Evolutionary conservation across 108 stramenopile genomes (phyloP).

Genomic region (Skeletonema costatum): DNA sequence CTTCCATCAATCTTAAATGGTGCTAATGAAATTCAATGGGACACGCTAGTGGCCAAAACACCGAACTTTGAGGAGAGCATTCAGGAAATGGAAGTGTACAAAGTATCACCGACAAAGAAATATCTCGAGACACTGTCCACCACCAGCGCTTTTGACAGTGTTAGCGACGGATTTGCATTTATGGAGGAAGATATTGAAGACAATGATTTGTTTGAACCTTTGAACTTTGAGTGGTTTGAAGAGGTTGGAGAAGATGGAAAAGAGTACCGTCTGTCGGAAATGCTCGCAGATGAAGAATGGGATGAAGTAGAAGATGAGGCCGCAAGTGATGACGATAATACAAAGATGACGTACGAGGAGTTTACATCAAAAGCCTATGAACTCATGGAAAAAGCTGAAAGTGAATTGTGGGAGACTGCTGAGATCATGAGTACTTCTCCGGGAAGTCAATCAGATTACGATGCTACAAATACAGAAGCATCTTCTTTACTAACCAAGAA

Average conservation of each 20-base stretch:
- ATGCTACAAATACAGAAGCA: slow-evolving; percentile 13
- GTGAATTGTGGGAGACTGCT: slow-evolving; percentile 53
- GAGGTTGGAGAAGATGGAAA: slow-evolving; percentile 62
- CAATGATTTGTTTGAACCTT: slow-evolving; percentile 16
- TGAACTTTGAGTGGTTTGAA: slow-evolving; percentile 57
- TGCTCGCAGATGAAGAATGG: slow-evolving; percentile 66
- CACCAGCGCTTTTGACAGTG: neutral
- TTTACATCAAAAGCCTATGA: slow-evolving; percentile 44
- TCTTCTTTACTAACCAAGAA: neutral
- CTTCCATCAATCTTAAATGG: slow-evolving; percentile 6
- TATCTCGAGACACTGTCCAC: neutral
- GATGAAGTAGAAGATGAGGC: slow-evolving; percentile 26
- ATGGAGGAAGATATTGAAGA: slow-evolving; percentile 11
- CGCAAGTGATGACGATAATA: neutral
- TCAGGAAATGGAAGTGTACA: slow-evolving; percentile 12
- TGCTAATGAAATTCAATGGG: slow-evolving; percentile 16
- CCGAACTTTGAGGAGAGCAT: slow-evolving; percentile 34
- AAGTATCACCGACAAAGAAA: neutral
- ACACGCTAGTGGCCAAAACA: slow-evolving; percentile 17
- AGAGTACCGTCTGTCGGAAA: slow-evolving; percentile 54
- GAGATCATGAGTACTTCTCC: slow-evolving; percentile 56
- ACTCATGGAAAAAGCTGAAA: slow-evolving; percentile 45
- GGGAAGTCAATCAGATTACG: slow-evolving; percentile 46
- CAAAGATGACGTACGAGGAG: slow-evolving; percentile 48
- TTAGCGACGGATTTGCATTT: neutral